Evolutionary conservation across 257 asterid species (phyloP), one percentile per base, ranked within the genome.

Genomic region (Eustoma russellianum): DNA sequence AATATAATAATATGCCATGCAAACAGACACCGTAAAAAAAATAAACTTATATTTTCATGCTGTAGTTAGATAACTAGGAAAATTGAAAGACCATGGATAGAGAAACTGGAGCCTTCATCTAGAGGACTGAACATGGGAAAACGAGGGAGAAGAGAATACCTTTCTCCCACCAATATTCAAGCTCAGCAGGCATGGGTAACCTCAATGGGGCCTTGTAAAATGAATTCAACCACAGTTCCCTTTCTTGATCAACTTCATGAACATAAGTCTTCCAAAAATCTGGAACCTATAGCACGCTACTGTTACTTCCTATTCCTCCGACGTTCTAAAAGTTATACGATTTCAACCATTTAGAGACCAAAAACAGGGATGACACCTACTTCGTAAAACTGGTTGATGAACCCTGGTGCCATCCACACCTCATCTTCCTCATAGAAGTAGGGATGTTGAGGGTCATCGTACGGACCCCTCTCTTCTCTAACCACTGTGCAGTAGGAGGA

Each of bases 391-490:
- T 92, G 99, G 68, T 92, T 88, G 75, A 92, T 80, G 79, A 92
- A 92, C 66, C 99, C 99, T 17, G 99, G 99, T 51, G 99, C 99
- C 99, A 92, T 92, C 99, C 99, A 92, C 61, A 85, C 94, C 68
- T 92, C 99, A 13, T 92, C 99, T 68, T 88, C 99, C 74, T 92
- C 99, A 33, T 88, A 92, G 17, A 88, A 66, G 65, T 92, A 92
- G 60, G 83, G 95, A 72, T 92, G 99, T 62, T 92, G 99, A 65
- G 99, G 99, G 79, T 92, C 99, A 41, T 74, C 59, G 74, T 82
- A 92, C 43, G 99, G 99, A 58, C 99, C 99, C 14, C 75, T 59
- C 51, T 84, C 79, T 70, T 92, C 99, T 72, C 99, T 75, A 56
- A 92, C 86, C 97, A 88, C 99, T 92, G 77, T 57, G 59, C 50